A percentile compares a stretch with the other conserved stretches of the same genome.
Evolutionary conservation across 139 green algal species (phyloP).

Genomic region (Astrephomene gubernaculifera): DNA sequence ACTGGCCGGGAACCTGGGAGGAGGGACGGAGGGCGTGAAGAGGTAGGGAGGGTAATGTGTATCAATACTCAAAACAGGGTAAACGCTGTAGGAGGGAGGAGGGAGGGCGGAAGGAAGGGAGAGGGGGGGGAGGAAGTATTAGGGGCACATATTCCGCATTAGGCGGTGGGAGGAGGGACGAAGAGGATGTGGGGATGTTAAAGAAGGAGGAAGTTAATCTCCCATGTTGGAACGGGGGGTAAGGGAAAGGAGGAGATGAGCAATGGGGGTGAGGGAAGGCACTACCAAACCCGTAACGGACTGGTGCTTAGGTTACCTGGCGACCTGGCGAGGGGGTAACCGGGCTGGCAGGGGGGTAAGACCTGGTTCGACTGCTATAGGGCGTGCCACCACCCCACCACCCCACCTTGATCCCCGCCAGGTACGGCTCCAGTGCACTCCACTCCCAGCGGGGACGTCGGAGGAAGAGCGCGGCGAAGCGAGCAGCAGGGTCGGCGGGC

Average conservation of each 20-base stretch:
- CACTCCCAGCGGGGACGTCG: slow-evolving; percentile 62
- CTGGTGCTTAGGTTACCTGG: too few relatives aligned
- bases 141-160: too few relatives aligned
- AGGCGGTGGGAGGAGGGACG: too few relatives aligned
- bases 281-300: too few relatives aligned
- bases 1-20: slow-evolving; percentile 68
- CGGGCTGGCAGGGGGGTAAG: too few relatives aligned
- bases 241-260: too few relatives aligned
- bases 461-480: slow-evolving; percentile 76
- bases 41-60: neutral
- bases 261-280: too few relatives aligned
- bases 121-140: neutral
- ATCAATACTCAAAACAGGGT: too few relatives aligned
- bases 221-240: too few relatives aligned
- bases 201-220: neutral
- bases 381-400: too few relatives aligned
- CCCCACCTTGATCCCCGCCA: slow-evolving; percentile 61
- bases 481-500: slow-evolving; percentile 55
- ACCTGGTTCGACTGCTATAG: too few relatives aligned
- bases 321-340: too few relatives aligned
- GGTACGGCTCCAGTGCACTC: slow-evolving; percentile 69
- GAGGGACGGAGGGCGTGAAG: neutral
- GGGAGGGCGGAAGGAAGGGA: neutral
- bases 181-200: neutral
- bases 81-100: neutral